These are phyloP conservation scores for Rhododendron vialii DNA, from an alignment of 148 eudicot genomes.

Conservation along the genomic window DNA sequence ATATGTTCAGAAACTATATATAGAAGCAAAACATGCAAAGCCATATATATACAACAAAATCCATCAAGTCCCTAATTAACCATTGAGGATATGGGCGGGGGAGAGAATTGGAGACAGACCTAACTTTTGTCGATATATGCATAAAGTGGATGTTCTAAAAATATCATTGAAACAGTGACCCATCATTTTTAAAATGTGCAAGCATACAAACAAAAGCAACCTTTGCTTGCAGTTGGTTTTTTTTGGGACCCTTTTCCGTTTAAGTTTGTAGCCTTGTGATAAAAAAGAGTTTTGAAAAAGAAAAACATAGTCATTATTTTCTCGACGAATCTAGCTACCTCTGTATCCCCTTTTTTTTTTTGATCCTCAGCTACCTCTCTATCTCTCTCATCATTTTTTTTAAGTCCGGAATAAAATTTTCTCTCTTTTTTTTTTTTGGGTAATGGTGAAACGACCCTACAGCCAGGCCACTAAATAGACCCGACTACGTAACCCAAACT, in stretches of 20 bases:
- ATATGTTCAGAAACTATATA: background rate
- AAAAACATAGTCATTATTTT: background rate
- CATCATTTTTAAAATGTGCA: background rate
- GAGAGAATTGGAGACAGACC: background rate
- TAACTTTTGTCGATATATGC: background rate
- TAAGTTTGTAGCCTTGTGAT: background rate
- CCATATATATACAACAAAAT: background rate
- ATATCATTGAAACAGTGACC: no score
- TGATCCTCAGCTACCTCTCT: background rate
- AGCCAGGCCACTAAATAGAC: background rate
- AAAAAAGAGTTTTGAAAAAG: no score
- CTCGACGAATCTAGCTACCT: background rate
- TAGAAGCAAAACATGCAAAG: background rate
- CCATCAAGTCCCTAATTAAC: background rate
- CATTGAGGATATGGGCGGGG: background rate
- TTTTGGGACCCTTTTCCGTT: background rate
- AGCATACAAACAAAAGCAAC: background rate
- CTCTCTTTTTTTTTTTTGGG: no score
- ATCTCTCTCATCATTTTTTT: background rate
- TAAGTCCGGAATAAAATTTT: background rate
- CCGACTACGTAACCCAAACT: no score
- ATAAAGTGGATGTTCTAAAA: accelerated
- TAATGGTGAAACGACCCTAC: background rate
- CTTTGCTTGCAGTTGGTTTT: background rate
- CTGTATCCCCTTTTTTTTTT: no score